Conservation (phyloP, 2,329 filamentous ascomycete genomes). For the Colletotrichum orbiculare region DNA sequence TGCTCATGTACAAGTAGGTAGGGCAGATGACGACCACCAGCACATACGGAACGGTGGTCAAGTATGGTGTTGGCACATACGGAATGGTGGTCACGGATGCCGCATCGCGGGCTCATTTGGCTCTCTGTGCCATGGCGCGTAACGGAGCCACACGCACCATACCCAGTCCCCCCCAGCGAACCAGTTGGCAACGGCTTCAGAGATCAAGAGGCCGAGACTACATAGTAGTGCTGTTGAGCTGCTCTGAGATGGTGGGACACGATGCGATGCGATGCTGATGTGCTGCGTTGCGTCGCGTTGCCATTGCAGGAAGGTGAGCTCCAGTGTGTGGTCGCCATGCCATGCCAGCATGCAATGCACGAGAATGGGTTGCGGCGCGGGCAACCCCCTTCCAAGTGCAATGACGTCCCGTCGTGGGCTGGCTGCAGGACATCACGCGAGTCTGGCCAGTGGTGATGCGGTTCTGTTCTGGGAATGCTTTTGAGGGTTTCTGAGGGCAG, state of each 20-base stretch:
- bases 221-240: not conserved
- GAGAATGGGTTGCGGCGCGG: conserved; percentile 29
- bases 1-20: conserved; percentile 3
- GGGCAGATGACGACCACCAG: conserved; percentile 10
- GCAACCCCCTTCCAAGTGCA: conserved; percentile 26
- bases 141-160: too few relatives aligned
- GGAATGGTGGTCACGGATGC: not conserved
- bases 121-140: too few relatives aligned
- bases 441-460: conserved; percentile 14
- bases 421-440: conserved; percentile 33
- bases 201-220: too few relatives aligned
- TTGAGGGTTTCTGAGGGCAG: not conserved
- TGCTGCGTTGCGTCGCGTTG: not conserved
- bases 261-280: conserved; percentile 3
- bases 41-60: too few relatives aligned
- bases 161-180: too few relatives aligned
- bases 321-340: conserved; percentile 18
- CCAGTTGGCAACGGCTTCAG: too few relatives aligned
- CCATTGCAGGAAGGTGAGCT: conserved; percentile 11
- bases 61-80: too few relatives aligned
- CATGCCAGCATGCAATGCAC: conserved; percentile 34
- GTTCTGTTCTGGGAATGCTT: conserved; percentile 5
- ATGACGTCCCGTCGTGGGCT: conserved; percentile 29
- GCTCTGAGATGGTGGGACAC: conserved; percentile 8
- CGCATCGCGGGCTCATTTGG: too few relatives aligned